phyloP scores from a whole-genome alignment of 176 grass and related monocot genomes.

The Chloris gayana region DNA sequence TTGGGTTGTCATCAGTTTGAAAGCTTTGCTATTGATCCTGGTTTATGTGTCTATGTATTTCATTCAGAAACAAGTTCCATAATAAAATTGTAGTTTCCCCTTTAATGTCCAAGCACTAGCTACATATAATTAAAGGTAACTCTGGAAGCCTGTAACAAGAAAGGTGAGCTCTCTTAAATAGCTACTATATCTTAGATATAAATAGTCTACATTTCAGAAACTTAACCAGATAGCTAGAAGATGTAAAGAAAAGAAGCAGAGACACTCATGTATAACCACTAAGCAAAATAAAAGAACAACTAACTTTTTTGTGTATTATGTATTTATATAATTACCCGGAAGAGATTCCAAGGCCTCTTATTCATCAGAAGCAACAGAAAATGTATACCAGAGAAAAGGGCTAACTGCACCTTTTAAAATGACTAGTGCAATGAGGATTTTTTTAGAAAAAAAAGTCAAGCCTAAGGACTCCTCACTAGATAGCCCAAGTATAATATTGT shows the following conservation, averaged over 20 bases:
- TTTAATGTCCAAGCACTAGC: neutral
- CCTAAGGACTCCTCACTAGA: neutral
- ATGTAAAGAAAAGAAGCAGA: neutral
- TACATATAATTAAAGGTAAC: neutral
- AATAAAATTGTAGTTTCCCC: neutral
- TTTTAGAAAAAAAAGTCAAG: neutral
- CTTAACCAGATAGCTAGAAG: constrained; percentile 17
- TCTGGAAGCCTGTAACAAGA: neutral
- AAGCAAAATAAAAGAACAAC: constrained; percentile 14
- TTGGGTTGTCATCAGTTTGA: neutral
- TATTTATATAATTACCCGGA: neutral
- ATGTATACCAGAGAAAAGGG: neutral
- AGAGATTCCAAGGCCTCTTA: neutral
- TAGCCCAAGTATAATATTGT: neutral
- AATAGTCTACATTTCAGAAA: neutral
- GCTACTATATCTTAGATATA: neutral
- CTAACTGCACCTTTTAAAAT: neutral
- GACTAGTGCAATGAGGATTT: neutral
- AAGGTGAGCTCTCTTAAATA: neutral
- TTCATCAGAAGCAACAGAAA: neutral
- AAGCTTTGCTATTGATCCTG: constrained; percentile 1
- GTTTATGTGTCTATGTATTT: neutral
- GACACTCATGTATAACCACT: neutral
- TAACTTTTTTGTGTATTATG: neutral
- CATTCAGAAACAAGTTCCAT: constrained; percentile 19